Percentiles rank a stretch among this genome's conserved stretches.
Conservation (phyloP, 2,329 filamentous ascomycete genomes). For the Diatrype stigma region DNA sequence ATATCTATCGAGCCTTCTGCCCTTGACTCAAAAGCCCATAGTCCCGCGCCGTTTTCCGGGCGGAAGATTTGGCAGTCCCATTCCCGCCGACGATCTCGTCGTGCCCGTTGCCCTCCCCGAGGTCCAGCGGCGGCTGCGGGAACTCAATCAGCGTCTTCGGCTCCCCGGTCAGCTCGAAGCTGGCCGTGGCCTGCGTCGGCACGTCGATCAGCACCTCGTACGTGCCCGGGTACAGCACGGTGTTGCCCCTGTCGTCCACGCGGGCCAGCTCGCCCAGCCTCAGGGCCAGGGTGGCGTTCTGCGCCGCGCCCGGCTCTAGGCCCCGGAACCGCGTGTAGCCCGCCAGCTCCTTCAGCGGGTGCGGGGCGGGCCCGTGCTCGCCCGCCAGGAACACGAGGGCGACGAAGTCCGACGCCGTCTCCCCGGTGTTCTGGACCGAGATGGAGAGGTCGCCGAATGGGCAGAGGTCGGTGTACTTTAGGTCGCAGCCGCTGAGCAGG, state of each 20-base stretch:
- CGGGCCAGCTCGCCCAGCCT: conserved; percentile 41
- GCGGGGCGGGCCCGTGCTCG: conserved; percentile 35
- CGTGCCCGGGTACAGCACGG: conserved; percentile 41
- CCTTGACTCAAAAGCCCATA: no score
- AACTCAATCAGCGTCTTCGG: conserved; percentile 28
- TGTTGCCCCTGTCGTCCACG: conserved; percentile 40
- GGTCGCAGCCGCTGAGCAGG: conserved; percentile 27
- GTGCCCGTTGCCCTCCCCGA: conserved; percentile 22
- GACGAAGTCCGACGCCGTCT: conserved; percentile 40
- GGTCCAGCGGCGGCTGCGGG: conserved; percentile 26
- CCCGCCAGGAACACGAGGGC: conserved; percentile 39
- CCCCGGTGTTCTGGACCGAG: conserved; percentile 37
- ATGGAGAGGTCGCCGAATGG: conserved; percentile 34
- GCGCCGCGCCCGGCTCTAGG: conserved; percentile 17
- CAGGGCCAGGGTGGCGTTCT: conserved; percentile 30
- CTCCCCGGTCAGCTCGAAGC: conserved; percentile 38
- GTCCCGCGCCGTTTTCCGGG: no score
- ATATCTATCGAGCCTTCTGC: no score
- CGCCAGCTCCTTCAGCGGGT: conserved; percentile 42
- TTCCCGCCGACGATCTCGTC: conserved; percentile 5
- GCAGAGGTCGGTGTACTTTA: conserved; percentile 32
- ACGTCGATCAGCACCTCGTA: conserved; percentile 38
- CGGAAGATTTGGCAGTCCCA: no score
- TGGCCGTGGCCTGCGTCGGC: conserved; percentile 29
- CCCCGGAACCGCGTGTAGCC: conserved; percentile 36